Conservation (phyloP, 176 grass and related monocot species). For the Dactylis glomerata region DNA sequence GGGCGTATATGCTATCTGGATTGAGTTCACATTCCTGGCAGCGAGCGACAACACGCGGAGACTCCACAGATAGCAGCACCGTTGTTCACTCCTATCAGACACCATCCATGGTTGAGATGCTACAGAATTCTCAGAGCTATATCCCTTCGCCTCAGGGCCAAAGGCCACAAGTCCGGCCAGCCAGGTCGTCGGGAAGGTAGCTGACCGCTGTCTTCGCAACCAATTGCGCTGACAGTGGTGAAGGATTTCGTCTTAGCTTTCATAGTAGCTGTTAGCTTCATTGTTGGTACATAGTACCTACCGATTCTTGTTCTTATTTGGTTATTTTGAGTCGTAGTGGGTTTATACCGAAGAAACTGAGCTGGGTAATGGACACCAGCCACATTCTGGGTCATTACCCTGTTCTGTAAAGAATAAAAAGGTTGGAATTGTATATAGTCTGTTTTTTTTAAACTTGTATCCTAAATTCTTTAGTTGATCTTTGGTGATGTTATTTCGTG, state of each 20-base stretch:
- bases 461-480: constrained; percentile 2
- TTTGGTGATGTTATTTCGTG: constrained; percentile 1
- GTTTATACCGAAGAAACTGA: constrained; percentile 11
- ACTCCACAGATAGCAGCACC: constrained; percentile 69
- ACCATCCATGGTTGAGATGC: constrained; percentile 85
- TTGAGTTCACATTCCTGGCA: constrained; percentile 95
- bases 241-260: constrained; percentile 27
- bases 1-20: constrained; percentile 86
- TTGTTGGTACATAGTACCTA: constrained; percentile 36
- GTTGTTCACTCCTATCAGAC: constrained; percentile 76
- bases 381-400: constrained; percentile 26
- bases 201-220: background rate
- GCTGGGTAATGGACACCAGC: background rate
- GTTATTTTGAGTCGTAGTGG: constrained; percentile 22
- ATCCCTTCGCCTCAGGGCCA: constrained; percentile 27
- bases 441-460: background rate
- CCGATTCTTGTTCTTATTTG: constrained; percentile 41
- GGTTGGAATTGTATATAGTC: constrained; percentile 25
- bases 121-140: constrained; percentile 63
- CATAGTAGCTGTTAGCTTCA: constrained; percentile 27
- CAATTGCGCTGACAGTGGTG: background rate
- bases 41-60: constrained; percentile 77
- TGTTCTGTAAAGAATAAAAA: constrained; percentile 37
- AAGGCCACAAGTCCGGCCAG: constrained; percentile 1
- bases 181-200: constrained; percentile 31